Percentiles rank a stretch among this genome's conserved stretches.
These are phyloP conservation scores for Bruguiera gymnorhiza DNA, from an alignment of 345 rosid genomes.

Conservation along the genomic window DNA sequence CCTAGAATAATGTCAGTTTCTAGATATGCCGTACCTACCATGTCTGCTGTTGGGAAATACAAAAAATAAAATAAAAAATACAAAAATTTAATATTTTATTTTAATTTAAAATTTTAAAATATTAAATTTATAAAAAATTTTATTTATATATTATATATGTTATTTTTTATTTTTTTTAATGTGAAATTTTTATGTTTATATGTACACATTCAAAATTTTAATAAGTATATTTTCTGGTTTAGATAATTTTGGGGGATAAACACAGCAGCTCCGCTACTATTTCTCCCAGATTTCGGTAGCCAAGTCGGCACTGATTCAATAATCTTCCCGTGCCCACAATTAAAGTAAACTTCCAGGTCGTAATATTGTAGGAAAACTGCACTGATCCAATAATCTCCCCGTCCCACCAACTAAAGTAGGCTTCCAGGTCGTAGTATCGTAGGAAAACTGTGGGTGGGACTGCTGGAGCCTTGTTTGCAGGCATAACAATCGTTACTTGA, in stretches of 20 bases:
- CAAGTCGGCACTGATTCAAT: neutral
- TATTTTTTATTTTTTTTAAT: too few species aligned
- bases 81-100: too few species aligned
- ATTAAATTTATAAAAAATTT: too few species aligned
- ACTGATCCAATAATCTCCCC: neutral
- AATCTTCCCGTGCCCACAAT: neutral
- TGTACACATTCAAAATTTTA: too few species aligned
- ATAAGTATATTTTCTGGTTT: neutral
- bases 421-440: neutral
- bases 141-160: too few species aligned
- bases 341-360: neutral
- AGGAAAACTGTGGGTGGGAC: neutral
- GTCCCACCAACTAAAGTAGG: neutral
- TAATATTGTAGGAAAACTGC: neutral
- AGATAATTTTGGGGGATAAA: constrained; percentile 13
- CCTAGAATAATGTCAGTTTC: too few species aligned
- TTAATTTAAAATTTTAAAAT: too few species aligned
- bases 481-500: neutral
- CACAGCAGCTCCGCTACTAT: constrained; percentile 23
- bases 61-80: too few species aligned
- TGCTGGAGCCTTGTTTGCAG: neutral
- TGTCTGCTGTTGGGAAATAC: too few species aligned
- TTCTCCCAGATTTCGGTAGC: constrained; percentile 6
- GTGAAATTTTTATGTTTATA: too few species aligned
- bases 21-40: too few species aligned